phyloP scores from a whole-genome alignment of 495 filamentous ascomycete species.

The Amniculicola lignicola region DNA sequence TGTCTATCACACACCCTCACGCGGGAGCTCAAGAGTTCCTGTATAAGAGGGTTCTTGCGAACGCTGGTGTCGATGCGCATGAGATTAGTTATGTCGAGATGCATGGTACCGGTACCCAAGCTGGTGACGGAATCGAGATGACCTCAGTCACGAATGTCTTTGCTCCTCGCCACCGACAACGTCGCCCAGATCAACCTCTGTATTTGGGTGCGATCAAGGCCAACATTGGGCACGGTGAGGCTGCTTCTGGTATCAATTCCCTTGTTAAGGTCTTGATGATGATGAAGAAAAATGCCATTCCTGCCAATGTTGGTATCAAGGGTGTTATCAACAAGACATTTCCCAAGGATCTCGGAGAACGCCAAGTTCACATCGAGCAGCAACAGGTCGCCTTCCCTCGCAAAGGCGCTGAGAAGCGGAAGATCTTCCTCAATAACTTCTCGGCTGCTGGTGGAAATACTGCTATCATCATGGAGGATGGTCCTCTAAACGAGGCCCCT shows the following conservation, averaged over 20 bases:
- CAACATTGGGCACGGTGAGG: conserved; percentile 87
- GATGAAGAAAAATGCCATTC: conserved; percentile 78
- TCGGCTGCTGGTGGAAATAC: conserved; percentile 47
- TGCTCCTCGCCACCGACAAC: conserved; percentile 64
- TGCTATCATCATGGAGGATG: conserved; percentile 54
- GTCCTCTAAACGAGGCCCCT: conserved; percentile 43
- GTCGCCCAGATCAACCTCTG: conserved; percentile 66
- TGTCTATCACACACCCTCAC: conserved; percentile 50
- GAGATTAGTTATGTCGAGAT: conserved; percentile 55
- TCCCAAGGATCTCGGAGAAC: conserved; percentile 67
- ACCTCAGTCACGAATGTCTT: conserved; percentile 64
- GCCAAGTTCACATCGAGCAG: conserved; percentile 69
- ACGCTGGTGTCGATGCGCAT: conserved; percentile 48
- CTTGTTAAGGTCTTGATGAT: conserved; percentile 85
- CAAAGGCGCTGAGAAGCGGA: conserved; percentile 60
- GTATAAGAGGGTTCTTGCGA: conserved; percentile 45
- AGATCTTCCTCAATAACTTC: conserved; percentile 55
- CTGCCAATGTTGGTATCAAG: conserved; percentile 87
- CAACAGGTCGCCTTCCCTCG: conserved; percentile 60
- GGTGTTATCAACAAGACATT: conserved; percentile 76
- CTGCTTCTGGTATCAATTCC: conserved; percentile 78
- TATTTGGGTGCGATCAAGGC: conserved; percentile 83
- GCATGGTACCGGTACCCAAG: conserved; percentile 50
- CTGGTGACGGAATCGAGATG: conserved; percentile 48
- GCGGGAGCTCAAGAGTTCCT: conserved; percentile 49